Base-by-base conservation (phyloP, 306 rosid genomes). In the Carpinus viminea region DNA sequence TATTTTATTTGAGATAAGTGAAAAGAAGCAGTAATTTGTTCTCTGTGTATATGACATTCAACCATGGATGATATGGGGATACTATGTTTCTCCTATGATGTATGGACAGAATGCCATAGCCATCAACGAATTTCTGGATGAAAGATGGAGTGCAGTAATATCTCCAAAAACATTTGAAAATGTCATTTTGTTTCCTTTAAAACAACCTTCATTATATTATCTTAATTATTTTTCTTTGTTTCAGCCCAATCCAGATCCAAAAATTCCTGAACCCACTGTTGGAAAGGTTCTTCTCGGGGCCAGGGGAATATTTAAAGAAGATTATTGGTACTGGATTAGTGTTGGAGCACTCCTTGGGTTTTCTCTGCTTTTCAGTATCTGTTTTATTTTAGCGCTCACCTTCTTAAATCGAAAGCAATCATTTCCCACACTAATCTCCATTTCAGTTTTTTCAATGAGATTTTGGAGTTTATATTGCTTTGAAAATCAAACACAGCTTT, bases 61-160 rank as follows among this genome's bases (percentile, higher is more conserved):
- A 36, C 81, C 93, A 68, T 93, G 97, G 97, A 87, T 93, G 91
- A 72, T 86, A 78, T 93, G 98, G 98, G 92, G 96, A 60, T 93
- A 86, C 46, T 93, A 93, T 71, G n/a, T 43, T 24, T 90, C 93
- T 59, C 98, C 98, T 18, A 89, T 93, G 93, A 93, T 90, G 97
- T 93, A 93, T 68, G 98, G 97, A 83, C 92, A 87, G 55, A 93
- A 90, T 70, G 96, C 98, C 12, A 93, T 93, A 60, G 87, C 80
- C 86, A 89, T 89, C 75, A 91, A 91, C 52, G 98, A 93, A 76
- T 93, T 93, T 80, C 92, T 93, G 0, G 98, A 93, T 72, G 68
- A 89, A 76, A 91, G 98, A 88, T 93, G 98, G 98, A 85, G 88
- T 45, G 43, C 73, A 43, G 98, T 95, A 84, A 84, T 86, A 70